Evolutionary conservation across 2,329 filamentous ascomycete genomes (phyloP).

Genomic region (Hypoxylon sp.): DNA sequence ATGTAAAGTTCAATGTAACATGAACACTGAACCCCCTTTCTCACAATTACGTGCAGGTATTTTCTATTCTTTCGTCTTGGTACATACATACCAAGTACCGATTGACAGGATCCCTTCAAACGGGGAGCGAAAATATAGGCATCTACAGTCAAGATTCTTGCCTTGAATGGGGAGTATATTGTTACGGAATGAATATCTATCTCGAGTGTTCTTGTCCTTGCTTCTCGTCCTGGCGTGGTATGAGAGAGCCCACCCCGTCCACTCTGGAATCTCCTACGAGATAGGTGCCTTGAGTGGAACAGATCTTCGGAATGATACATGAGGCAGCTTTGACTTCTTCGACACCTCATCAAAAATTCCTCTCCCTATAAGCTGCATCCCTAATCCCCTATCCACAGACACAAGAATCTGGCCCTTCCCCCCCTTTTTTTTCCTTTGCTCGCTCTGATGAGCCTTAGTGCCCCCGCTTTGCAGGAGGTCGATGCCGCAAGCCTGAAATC

Average conservation of each 20-base stretch:
- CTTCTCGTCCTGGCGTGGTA: not conserved
- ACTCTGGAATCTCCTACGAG: not conserved
- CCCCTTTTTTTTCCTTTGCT: slow-evolving; percentile 6
- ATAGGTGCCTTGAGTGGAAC: slow-evolving; percentile 4
- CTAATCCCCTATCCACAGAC: not conserved
- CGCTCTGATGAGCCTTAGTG: slow-evolving; percentile 10
- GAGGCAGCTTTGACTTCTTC: slow-evolving; percentile 4
- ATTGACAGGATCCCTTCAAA: not conserved
- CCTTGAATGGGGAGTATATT: slow-evolving; percentile 7
- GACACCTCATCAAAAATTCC: not conserved
- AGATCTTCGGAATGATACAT: slow-evolving; percentile 4
- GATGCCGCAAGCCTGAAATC: slow-evolving; percentile 20
- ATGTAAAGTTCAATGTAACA: too few species aligned
- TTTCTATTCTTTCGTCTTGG: too few species aligned
- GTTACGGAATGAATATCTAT: not conserved
- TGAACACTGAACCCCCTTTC: too few species aligned
- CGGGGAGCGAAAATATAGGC: not conserved
- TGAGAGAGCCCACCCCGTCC: not conserved
- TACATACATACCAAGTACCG: not conserved
- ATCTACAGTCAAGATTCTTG: not conserved
- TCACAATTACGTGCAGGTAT: too few species aligned
- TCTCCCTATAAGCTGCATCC: not conserved
- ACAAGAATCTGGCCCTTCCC: slow-evolving; percentile 7
- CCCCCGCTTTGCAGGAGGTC: slow-evolving; percentile 8
- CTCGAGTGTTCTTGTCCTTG: too few species aligned